phyloP scores from a whole-genome alignment of 2,329 filamentous ascomycete species.

The Domatiomyces globalis region DNA sequence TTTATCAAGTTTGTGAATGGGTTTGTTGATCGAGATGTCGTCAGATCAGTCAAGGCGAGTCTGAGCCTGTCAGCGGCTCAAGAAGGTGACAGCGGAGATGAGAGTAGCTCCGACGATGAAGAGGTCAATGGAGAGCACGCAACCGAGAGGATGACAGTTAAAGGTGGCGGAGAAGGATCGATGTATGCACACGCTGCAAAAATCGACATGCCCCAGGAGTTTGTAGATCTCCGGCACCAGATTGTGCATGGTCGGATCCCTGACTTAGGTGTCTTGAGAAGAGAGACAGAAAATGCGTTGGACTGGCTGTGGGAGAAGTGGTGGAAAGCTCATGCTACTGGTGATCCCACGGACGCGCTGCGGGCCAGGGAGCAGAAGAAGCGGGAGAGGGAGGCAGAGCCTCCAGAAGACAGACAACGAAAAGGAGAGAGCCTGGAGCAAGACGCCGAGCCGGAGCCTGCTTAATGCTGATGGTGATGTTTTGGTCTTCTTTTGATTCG shows the following conservation, averaged over 20 bases:
- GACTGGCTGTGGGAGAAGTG: constrained; percentile 56
- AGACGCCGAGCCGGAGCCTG: neutral
- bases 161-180: constrained; percentile 12
- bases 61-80: constrained; percentile 3
- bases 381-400: neutral
- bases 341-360: constrained; percentile 8
- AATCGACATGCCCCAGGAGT: constrained; percentile 36
- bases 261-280: constrained; percentile 50
- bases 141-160: neutral
- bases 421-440: neutral
- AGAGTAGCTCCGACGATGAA: neutral
- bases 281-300: constrained; percentile 50
- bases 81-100: too few relatives aligned
- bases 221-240: constrained; percentile 70
- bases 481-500: neutral
- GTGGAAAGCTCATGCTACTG: constrained; percentile 15
- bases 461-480: neutral
- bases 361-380: constrained; percentile 9
- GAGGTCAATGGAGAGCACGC: constrained; percentile 2
- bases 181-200: constrained; percentile 17
- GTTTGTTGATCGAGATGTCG: constrained; percentile 19
- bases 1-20: constrained; percentile 19
- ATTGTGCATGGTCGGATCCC: constrained; percentile 71
- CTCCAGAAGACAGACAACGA: neutral
- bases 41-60: constrained; percentile 8